phyloP scores from a whole-genome alignment of 148 eudicot species.

The Nyssa sinensis region DNA sequence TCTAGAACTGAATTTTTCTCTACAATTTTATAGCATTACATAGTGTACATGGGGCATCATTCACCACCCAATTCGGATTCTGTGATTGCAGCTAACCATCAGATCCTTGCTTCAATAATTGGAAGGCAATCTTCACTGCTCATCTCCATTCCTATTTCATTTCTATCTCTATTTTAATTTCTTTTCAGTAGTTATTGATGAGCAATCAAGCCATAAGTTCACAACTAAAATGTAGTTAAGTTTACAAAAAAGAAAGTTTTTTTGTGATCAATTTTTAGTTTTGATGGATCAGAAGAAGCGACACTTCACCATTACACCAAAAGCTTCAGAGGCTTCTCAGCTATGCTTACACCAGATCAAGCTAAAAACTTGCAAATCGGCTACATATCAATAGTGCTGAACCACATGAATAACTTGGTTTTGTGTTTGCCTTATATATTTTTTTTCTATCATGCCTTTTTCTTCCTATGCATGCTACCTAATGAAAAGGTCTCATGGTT shows the following conservation, averaged over 20 bases:
- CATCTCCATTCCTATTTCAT: too few relatives aligned
- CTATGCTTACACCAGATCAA: slow-evolving; percentile 37
- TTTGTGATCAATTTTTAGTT: slow-evolving; percentile 17
- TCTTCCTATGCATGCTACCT: too few relatives aligned
- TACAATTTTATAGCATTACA: slow-evolving; percentile 22
- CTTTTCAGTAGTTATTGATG: too few relatives aligned
- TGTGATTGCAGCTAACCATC: slow-evolving; percentile 22
- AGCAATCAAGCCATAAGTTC: not conserved
- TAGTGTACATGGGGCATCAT: slow-evolving; percentile 33
- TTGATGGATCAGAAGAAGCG: slow-evolving; percentile 26
- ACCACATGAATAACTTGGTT: too few relatives aligned
- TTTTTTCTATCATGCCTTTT: too few relatives aligned
- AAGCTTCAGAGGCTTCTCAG: slow-evolving; percentile 45
- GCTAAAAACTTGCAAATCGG: slow-evolving; percentile 24
- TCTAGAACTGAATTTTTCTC: not conserved
- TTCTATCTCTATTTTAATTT: too few relatives aligned
- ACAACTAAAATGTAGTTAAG: too few relatives aligned
- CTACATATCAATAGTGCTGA: not conserved
- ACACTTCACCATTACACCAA: slow-evolving; percentile 36
- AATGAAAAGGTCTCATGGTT: too few relatives aligned
- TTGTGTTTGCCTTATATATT: too few relatives aligned
- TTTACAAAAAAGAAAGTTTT: too few relatives aligned
- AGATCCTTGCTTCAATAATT: slow-evolving; percentile 21
- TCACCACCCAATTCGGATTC: slow-evolving; percentile 21
- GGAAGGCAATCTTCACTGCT: slow-evolving; percentile 16